A percentile compares a stretch with the other conserved stretches of the same genome.
phyloP scores from a whole-genome alignment of 2,329 filamentous ascomycete genomes.

The Coniosporium tulheliwenetii region DNA sequence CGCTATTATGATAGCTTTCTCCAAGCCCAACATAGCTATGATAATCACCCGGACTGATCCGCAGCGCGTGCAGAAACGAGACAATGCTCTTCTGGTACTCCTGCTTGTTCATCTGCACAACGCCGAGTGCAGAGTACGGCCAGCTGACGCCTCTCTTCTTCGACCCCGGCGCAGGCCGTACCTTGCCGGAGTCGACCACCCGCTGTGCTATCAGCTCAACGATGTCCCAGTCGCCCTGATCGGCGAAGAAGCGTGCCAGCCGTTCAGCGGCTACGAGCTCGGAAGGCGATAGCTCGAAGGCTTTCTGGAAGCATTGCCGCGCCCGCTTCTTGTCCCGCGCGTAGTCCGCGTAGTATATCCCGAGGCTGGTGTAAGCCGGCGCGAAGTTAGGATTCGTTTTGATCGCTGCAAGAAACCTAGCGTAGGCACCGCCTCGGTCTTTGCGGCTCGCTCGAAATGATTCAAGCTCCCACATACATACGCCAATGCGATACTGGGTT shows the following conservation, averaged over 20 bases:
- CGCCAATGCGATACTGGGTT: slow-evolving; percentile 72
- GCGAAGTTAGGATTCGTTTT: slow-evolving; percentile 60
- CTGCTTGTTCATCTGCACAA: slow-evolving; percentile 87
- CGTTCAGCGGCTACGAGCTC: slow-evolving; percentile 80
- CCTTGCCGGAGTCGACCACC: slow-evolving; percentile 87
- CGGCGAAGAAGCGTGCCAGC: slow-evolving; percentile 71
- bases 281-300: slow-evolving; percentile 76
- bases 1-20: slow-evolving; percentile 80
- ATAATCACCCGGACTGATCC: slow-evolving; percentile 74
- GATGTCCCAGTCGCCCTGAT: slow-evolving; percentile 87
- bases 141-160: slow-evolving; percentile 89
- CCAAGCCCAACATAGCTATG: slow-evolving; percentile 92
- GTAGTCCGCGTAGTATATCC: slow-evolving; percentile 84
- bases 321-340: slow-evolving; percentile 74
- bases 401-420: slow-evolving; percentile 66
- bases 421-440: slow-evolving; percentile 67
- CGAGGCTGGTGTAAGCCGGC: slow-evolving; percentile 79
- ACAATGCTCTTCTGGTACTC: slow-evolving; percentile 79
- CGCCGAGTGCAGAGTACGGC: slow-evolving; percentile 86
- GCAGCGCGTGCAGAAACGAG: slow-evolving; percentile 77
- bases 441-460: slow-evolving; percentile 59
- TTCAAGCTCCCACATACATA: slow-evolving; percentile 76
- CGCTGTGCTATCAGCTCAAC: slow-evolving; percentile 86
- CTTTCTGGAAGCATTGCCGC: slow-evolving; percentile 89
- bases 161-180: slow-evolving; percentile 77